Evolutionary conservation across 352 stramenopile genomes (phyloP).

Genomic region (Pythium insidiosum): DNA sequence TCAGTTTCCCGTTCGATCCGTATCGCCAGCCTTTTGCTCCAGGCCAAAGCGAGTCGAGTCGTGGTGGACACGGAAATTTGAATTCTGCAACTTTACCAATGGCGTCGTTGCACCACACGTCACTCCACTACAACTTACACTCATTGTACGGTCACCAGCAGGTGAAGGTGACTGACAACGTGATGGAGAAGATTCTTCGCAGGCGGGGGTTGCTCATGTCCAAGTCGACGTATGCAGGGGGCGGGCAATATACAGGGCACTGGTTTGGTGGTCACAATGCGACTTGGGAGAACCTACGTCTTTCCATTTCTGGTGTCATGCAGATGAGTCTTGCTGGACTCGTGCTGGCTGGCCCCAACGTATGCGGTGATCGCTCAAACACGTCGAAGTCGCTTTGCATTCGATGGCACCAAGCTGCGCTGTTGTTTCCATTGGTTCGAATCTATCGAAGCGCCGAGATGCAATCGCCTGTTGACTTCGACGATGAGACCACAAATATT

Average conservation of each 20-base stretch:
- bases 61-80: constrained; percentile 52
- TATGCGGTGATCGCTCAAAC: constrained; percentile 42
- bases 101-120: constrained; percentile 50
- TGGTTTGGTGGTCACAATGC: constrained; percentile 42
- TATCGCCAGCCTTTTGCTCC: constrained; percentile 73
- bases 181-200: constrained; percentile 35
- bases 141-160: constrained; percentile 75
- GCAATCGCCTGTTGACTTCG: constrained; percentile 52
- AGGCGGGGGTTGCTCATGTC: constrained; percentile 65
- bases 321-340: constrained; percentile 78
- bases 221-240: constrained; percentile 58
- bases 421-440: constrained; percentile 70
- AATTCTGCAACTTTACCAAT: constrained; percentile 75
- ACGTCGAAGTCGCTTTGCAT: constrained; percentile 66
- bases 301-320: constrained; percentile 62
- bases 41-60: constrained; percentile 29
- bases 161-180: constrained; percentile 34
- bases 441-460: constrained; percentile 48
- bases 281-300: constrained; percentile 74
- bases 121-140: constrained; percentile 84
- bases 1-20: constrained; percentile 75
- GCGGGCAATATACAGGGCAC: constrained; percentile 53
- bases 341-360: constrained; percentile 53
- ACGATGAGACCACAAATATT: constrained; percentile 53
- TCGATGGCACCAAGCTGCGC: constrained; percentile 75